Evolutionary conservation across 345 rosid genomes (phyloP).

Genomic region (Anastatica hierochuntica): DNA sequence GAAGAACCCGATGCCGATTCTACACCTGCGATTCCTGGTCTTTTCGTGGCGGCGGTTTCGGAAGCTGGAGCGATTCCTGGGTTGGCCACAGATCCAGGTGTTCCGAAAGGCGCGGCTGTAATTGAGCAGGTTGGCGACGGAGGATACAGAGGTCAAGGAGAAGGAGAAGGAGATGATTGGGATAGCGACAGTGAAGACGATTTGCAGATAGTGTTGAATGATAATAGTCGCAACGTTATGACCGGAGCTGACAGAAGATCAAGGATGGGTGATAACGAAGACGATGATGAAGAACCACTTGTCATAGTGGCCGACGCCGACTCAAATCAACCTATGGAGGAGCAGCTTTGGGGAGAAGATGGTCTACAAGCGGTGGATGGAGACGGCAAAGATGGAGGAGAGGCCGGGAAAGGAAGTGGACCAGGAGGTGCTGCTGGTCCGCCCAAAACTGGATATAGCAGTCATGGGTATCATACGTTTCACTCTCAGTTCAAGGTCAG

Average conservation of each 20-base stretch:
- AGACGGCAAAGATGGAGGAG: slow-evolving; percentile 53
- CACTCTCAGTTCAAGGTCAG: slow-evolving; percentile 99
- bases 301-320: slow-evolving; percentile 69
- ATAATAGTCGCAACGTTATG: slow-evolving; percentile 42
- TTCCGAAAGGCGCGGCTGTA: neutral
- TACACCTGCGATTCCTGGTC: slow-evolving; percentile 54
- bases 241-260: slow-evolving; percentile 44
- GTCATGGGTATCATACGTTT: slow-evolving; percentile 82
- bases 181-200: slow-evolving; percentile 98
- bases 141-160: too few relatives aligned
- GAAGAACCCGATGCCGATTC: slow-evolving; percentile 50
- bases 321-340: slow-evolving; percentile 46
- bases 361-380: slow-evolving; percentile 34
- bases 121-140: slow-evolving; percentile 10
- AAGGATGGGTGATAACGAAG: slow-evolving; percentile 39
- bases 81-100: slow-evolving; percentile 22
- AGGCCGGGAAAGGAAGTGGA: slow-evolving; percentile 33
- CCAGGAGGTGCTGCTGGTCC: slow-evolving; percentile 34
- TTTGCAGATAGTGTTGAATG: slow-evolving; percentile 88
- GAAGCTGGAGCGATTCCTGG: slow-evolving; percentile 14
- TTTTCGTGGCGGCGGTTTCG: slow-evolving; percentile 21
- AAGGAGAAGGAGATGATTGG: slow-evolving; percentile 55
- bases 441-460: slow-evolving; percentile 73
- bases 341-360: slow-evolving; percentile 70
- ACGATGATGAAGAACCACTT: slow-evolving; percentile 51